Percentiles rank a stretch among this genome's conserved stretches.
Evolutionary conservation across 2,329 filamentous ascomycete genomes (phyloP).

Genomic region (Curvularia verruculosa): DNA sequence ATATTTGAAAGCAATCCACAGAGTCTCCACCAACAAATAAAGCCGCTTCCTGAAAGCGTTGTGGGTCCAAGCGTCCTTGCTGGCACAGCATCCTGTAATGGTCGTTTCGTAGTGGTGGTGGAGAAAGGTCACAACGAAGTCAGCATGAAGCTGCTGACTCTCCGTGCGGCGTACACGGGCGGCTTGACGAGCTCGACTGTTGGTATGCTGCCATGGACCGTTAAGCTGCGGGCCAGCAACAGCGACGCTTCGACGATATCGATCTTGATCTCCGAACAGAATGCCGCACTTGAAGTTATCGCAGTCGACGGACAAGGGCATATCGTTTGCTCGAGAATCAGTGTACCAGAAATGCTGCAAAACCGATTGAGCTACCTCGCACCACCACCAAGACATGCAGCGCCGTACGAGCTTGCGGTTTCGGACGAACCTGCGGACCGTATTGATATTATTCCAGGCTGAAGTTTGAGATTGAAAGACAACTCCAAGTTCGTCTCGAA

Average conservation of each 20-base stretch:
- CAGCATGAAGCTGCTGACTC: slow-evolving; percentile 19
- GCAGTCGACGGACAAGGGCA: slow-evolving; percentile 26
- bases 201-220: slow-evolving; percentile 11
- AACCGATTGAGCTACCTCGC: not conserved
- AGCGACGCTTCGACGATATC: slow-evolving; percentile 19
- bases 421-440: not conserved
- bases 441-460: slow-evolving; percentile 9
- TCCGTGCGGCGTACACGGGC: slow-evolving; percentile 18
- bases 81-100: slow-evolving; percentile 22
- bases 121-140: slow-evolving; percentile 13
- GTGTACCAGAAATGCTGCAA: slow-evolving; percentile 21
- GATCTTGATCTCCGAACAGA: slow-evolving; percentile 20
- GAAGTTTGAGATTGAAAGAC: not conserved
- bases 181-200: slow-evolving; percentile 20
- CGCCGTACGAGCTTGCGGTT: slow-evolving; percentile 5
- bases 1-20: slow-evolving; percentile 3
- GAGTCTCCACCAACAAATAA: slow-evolving; percentile 9
- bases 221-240: slow-evolving; percentile 10
- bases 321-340: slow-evolving; percentile 20
- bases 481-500: not conserved
- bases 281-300: slow-evolving; percentile 22
- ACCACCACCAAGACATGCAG: not conserved
- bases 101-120: slow-evolving; percentile 23
- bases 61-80: slow-evolving; percentile 17
- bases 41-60: slow-evolving; percentile 13